Evolutionary conservation across 257 asterid genomes (phyloP).

Genomic region (Solanum lignicaule): DNA sequence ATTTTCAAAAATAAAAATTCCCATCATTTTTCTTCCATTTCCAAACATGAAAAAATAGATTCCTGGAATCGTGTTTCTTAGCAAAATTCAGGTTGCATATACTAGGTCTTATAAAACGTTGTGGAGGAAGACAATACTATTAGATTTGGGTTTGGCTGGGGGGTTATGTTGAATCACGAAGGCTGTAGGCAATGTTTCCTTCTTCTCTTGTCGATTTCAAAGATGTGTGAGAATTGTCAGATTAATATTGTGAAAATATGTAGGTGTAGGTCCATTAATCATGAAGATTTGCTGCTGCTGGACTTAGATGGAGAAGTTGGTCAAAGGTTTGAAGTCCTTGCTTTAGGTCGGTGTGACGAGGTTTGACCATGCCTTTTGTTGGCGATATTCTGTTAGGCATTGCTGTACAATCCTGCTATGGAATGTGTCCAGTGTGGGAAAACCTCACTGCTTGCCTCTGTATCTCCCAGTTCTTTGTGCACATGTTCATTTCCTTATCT

Average conservation of each 20-base stretch:
- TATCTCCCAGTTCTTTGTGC: neutral
- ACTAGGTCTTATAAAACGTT: neutral
- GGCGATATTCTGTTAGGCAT: neutral
- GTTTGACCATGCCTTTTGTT: neutral
- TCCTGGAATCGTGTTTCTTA: neutral
- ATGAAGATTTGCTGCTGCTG: neutral
- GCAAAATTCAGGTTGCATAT: neutral
- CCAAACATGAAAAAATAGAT: neutral
- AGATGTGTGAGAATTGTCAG: neutral
- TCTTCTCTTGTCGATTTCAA: neutral
- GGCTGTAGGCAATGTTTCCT: neutral
- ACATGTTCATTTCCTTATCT: neutral
- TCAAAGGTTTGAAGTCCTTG: neutral
- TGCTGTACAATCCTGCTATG: neutral
- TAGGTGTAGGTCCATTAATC: neutral
- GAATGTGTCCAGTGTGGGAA: neutral
- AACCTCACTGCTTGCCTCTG: neutral
- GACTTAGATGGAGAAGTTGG: neutral
- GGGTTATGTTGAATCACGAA: neutral
- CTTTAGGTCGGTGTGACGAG: neutral
- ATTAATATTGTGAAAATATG: neutral
- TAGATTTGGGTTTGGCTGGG: neutral
- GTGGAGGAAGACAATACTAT: neutral
- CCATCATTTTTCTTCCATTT: neutral
- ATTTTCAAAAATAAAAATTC: neutral